A percentile compares a stretch with the other conserved stretches of the same genome.
Conservation (phyloP, 2,329 filamentous ascomycete genomes). For the Fusarium sp. region DNA sequence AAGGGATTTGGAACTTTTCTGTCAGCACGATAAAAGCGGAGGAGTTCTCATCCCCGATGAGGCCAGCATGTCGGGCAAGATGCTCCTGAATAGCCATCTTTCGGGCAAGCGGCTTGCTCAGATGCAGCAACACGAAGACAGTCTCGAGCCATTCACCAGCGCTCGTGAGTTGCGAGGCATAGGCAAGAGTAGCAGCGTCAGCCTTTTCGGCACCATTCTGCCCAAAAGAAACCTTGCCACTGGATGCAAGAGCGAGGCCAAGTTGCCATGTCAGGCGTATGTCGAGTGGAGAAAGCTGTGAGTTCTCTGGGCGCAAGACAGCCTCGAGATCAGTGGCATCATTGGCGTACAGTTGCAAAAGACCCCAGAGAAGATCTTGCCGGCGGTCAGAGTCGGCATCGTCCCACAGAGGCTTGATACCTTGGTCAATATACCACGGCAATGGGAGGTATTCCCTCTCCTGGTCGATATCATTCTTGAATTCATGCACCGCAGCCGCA, state of each 20-base stretch:
- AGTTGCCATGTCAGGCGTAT: slow-evolving; percentile 88
- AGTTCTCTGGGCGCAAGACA: slow-evolving; percentile 79
- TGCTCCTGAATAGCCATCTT: slow-evolving; percentile 77
- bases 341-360: slow-evolving; percentile 84
- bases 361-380: slow-evolving; percentile 86
- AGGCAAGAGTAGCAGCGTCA: slow-evolving; percentile 74
- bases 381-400: slow-evolving; percentile 67
- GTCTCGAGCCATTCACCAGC: slow-evolving; percentile 76
- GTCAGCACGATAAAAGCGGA: slow-evolving; percentile 69
- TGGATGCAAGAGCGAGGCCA: slow-evolving; percentile 70
- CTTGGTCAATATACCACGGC: slow-evolving; percentile 76
- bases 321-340: slow-evolving; percentile 70
- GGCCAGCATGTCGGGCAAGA: slow-evolving; percentile 75
- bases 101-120: slow-evolving; percentile 72
- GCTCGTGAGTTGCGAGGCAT: slow-evolving; percentile 71
- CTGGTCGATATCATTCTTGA: slow-evolving; percentile 77
- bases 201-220: slow-evolving; percentile 68
- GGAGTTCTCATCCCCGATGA: slow-evolving; percentile 70
- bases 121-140: slow-evolving; percentile 80
- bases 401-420: slow-evolving; percentile 68
- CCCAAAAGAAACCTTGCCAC: slow-evolving; percentile 63
- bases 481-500: slow-evolving; percentile 77
- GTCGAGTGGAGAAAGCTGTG: slow-evolving; percentile 79
- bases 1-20: slow-evolving; percentile 75
- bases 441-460: slow-evolving; percentile 77